Conservation (phyloP, 345 rosid species). For the Camelina sativa region DNA sequence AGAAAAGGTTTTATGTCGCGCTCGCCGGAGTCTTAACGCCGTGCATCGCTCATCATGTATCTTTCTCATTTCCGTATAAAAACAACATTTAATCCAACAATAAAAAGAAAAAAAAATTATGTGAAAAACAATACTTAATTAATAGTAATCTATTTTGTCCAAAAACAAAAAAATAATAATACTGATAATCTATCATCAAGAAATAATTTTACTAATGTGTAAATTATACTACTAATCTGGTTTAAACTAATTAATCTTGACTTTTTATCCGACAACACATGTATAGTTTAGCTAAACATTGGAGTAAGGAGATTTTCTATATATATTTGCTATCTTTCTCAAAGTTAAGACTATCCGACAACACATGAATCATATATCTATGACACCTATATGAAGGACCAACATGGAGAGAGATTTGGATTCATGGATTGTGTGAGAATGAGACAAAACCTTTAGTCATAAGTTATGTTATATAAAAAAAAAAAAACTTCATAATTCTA, state of each 20-base stretch:
- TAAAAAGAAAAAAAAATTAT: too few species aligned
- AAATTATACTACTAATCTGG: neutral
- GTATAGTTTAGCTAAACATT: too few species aligned
- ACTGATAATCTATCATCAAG: too few species aligned
- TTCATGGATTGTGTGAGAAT: slow-evolving; percentile 25
- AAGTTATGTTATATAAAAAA: slow-evolving; percentile 21
- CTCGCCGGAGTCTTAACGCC: slow-evolving; percentile 24
- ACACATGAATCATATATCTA: slow-evolving; percentile 17
- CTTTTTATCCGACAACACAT: too few species aligned
- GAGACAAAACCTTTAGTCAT: slow-evolving; percentile 38
- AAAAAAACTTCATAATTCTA: slow-evolving; percentile 6
- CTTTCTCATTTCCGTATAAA: too few species aligned
- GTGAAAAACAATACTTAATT: neutral
- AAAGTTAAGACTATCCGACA: slow-evolving; percentile 32
- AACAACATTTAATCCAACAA: too few species aligned
- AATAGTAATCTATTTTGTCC: too few species aligned
- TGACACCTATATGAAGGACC: slow-evolving; percentile 36
- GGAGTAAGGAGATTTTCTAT: too few species aligned
- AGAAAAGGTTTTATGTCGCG: slow-evolving; percentile 24
- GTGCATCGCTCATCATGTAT: slow-evolving; percentile 14
- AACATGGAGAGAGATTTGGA: slow-evolving; percentile 34
- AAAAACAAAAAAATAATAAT: too few species aligned
- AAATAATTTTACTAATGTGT: neutral
- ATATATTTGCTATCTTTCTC: neutral
- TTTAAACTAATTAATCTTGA: too few species aligned